Evolutionary conservation across 2,329 filamentous ascomycete genomes (phyloP), one percentile per base, ranked within the genome.

Genomic region (Aureobasidium sp.): DNA sequence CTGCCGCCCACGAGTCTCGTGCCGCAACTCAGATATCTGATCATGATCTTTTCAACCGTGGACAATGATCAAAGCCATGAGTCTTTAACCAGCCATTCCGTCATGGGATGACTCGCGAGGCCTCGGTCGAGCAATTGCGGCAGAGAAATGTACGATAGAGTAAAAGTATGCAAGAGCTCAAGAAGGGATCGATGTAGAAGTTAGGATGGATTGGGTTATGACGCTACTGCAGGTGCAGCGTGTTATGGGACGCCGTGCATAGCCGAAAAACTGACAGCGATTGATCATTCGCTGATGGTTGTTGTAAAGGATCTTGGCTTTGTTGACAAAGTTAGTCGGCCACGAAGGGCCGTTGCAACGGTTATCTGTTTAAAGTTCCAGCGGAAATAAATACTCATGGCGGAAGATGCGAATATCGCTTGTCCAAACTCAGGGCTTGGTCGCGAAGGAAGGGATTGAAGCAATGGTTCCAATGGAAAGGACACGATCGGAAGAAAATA

Each of bases 201-300:
- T 9, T 25, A n/a, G n/a, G 51, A 31, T 15, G 27, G 13, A 55
- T 21, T 21, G 51, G 27, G n/a, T 40, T 17, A 5, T 31, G n/a
- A 35, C 37, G 37, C 51, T 55, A 55, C 51, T 55, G 51, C 51
- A 55, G 51, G 51, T 55, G n/a, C 25, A 43, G 43, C 51, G 51
- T 31, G 25, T 55, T 55, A 11, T 27, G 17, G 51, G 37, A 5
- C 29, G 38, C 37, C n/a, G 21, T 55, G 51, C 51, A 55, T 55
- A 43, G 15, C 17, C 51, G 38, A 55, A 9, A 55, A 50, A 19
- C 3, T 40, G 49, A 29, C 35, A 51, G 35, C 23, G 23, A 40
- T 40, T 43, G 38, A n/a, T 55, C 17, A 43, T 55, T 55, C 51
- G 51, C 40, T 19, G 51, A 2, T 10, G 27, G 2, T 27, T 53